phyloP scores from a whole-genome alignment of 2,329 filamentous ascomycete species.

The Fusarium sp. region DNA sequence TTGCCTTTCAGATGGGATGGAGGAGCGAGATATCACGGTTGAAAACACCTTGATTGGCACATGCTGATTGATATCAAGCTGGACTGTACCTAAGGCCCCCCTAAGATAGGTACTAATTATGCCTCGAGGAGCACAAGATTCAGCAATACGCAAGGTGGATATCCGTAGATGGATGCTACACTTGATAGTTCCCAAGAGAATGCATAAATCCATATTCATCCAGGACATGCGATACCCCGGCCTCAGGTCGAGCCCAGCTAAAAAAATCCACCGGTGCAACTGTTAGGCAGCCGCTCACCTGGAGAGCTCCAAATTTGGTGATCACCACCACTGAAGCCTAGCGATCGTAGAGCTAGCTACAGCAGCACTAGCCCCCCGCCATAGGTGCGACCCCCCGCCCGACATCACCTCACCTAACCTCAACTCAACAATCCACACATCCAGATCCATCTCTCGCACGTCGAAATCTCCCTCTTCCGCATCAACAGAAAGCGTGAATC shows the following conservation, averaged over 20 bases:
- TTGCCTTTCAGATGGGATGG: not conserved
- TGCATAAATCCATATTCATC: not conserved
- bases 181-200: not conserved
- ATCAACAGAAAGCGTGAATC: slow-evolving; percentile 33
- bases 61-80: not conserved
- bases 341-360: not conserved
- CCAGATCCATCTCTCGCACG: slow-evolving; percentile 13
- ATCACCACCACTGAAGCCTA: slow-evolving; percentile 17
- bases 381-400: not conserved
- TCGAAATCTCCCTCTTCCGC: slow-evolving; percentile 28
- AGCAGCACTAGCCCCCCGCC: slow-evolving; percentile 5
- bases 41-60: slow-evolving; percentile 12
- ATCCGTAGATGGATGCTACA: not conserved
- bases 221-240: slow-evolving; percentile 16
- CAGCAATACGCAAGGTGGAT: not conserved
- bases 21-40: not conserved
- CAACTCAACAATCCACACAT: slow-evolving; percentile 6
- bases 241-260: not conserved
- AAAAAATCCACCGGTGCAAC: not conserved
- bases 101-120: not conserved
- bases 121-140: not conserved
- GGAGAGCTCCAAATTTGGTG: not conserved
- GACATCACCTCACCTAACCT: not conserved
- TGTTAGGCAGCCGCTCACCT: slow-evolving; percentile 7
- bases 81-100: not conserved